These are phyloP conservation scores for Auricularia sp. DNA, from an alignment of 768 basidiomycete species.

Conservation along the genomic window DNA sequence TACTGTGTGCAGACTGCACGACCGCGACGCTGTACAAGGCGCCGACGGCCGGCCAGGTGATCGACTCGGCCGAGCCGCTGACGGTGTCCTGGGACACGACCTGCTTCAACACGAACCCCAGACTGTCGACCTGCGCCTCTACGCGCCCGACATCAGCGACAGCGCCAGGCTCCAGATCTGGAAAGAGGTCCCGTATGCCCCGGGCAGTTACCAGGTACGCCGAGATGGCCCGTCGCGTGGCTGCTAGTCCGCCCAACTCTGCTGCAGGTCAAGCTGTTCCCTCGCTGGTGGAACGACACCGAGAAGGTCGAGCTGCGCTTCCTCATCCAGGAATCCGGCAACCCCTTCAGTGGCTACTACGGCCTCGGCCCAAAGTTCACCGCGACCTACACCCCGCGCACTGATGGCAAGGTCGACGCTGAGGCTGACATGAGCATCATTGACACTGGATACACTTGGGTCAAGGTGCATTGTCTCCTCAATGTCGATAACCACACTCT, in stretches of 20 bases:
- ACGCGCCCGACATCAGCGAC: conserved; percentile 33
- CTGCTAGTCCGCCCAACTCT: not conserved
- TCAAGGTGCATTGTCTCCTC: conserved; percentile 4
- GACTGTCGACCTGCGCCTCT: conserved; percentile 60
- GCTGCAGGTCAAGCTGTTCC: conserved; percentile 35
- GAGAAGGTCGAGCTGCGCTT: conserved; percentile 43
- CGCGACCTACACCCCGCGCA: conserved; percentile 44
- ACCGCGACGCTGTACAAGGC: conserved; percentile 38
- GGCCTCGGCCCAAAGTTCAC: conserved; percentile 64
- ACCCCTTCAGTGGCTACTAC: conserved; percentile 41
- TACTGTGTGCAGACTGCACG: conserved; percentile 7
- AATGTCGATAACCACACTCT: not conserved
- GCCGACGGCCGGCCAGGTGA: conserved; percentile 37
- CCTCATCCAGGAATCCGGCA: conserved; percentile 41
- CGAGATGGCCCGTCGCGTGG: not conserved
- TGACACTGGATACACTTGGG: conserved; percentile 27
- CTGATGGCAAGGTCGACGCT: conserved; percentile 29
- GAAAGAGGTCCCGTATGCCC: conserved; percentile 37
- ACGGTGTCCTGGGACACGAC: conserved; percentile 52
- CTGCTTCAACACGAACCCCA: conserved; percentile 35
- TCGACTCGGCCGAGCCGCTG: conserved; percentile 42
- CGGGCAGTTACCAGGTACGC: conserved; percentile 34
- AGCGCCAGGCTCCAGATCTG: conserved; percentile 46
- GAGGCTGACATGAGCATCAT: conserved; percentile 35
- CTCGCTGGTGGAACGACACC: conserved; percentile 66